Evolutionary conservation across 805 yeast genomes (phyloP), one percentile per base, ranked within the genome.

Genomic region (Limtongia smithiae): DNA sequence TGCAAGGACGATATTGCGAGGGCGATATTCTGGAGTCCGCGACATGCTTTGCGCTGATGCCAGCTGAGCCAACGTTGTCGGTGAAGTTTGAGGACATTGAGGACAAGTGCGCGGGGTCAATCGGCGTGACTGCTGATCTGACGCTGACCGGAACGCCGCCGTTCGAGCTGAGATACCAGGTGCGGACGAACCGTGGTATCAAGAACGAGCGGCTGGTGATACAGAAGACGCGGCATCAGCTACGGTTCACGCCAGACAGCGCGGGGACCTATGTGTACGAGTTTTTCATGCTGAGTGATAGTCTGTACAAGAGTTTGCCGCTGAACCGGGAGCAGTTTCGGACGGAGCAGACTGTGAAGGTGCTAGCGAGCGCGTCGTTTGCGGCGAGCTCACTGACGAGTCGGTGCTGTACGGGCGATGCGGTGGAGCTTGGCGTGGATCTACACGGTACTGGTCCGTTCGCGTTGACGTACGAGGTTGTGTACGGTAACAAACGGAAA

Each of bases 81-180:
- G 73, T 78, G 14, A 63, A 57, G 25, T 72, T 71, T 51, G 71
- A 71, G 12, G 80, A 91, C 2, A 79, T 91, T 2, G 72, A 80
- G 22, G 97, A 91, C 61, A 79, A 83, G 41, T 93, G 99, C 70
- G 85, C 93, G 27, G 98, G 98, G 0, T 87, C 89, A 38, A 82
- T 88, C 7, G 98, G 97, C 0, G 80, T 89, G 51, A 73, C 75
- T 28, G 88, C 87, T 54, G 85, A 82, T 43, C 72, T 90, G 50
- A 67, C 75, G 0, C 72, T 83, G 44, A 70, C 76, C 4, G 97
- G 98, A 15, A 78, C 81, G 25, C 85, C 95, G 0, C 97, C 97
- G 1, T 93, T 84, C 68, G 75, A 74, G 46, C 73, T 88, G 21
- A 76, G 83, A 12, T 84, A 78, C 60, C 77, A 79, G 48, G 62